Conservation (phyloP, 805 yeast species). For the Ogataea ganodermae region DNA sequence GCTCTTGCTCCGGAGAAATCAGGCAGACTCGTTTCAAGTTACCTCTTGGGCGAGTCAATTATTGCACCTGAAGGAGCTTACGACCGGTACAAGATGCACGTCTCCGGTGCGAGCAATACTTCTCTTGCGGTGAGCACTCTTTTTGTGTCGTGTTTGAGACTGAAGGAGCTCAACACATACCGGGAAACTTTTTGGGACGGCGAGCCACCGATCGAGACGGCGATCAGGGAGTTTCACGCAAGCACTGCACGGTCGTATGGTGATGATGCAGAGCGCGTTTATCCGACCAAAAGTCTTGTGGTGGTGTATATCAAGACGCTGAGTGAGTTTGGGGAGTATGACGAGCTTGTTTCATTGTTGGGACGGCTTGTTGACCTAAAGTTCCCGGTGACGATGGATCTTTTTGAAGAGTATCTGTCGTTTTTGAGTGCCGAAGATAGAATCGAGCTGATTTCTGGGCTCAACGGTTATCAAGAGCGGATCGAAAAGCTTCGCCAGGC, state of each 20-base stretch:
- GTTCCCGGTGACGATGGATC: conserved; percentile 22
- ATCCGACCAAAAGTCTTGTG: conserved; percentile 53
- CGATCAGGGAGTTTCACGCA: conserved; percentile 55
- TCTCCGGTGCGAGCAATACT: conserved; percentile 21
- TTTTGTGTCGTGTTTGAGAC: conserved; percentile 47
- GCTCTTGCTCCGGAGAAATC: conserved; percentile 12
- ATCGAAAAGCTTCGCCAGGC: conserved; percentile 17
- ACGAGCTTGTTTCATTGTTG: conserved; percentile 54
- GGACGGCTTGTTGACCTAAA: conserved; percentile 56
- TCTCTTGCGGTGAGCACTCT: conserved; percentile 43
- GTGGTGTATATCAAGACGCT: conserved; percentile 53
- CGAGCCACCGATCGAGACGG: conserved; percentile 61
- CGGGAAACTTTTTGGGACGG: conserved; percentile 45
- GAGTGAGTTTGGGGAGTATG: conserved; percentile 45
- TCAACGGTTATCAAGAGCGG: conserved; percentile 22
- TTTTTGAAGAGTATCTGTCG: conserved; percentile 25
- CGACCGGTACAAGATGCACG: conserved; percentile 27
- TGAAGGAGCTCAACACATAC: conserved; percentile 20
- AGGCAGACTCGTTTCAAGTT: conserved; percentile 26
- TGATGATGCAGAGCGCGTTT: conserved; percentile 36
- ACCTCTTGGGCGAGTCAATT: conserved; percentile 37
- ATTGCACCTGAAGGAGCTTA: conserved; percentile 35
- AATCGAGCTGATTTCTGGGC: conserved; percentile 23
- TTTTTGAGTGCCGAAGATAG: conserved; percentile 24
- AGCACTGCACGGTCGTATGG: conserved; percentile 38